Evolutionary conservation across 768 basidiomycete species (phyloP), one percentile per base, ranked within the genome.

Genomic region (Dendrothele bispora): DNA sequence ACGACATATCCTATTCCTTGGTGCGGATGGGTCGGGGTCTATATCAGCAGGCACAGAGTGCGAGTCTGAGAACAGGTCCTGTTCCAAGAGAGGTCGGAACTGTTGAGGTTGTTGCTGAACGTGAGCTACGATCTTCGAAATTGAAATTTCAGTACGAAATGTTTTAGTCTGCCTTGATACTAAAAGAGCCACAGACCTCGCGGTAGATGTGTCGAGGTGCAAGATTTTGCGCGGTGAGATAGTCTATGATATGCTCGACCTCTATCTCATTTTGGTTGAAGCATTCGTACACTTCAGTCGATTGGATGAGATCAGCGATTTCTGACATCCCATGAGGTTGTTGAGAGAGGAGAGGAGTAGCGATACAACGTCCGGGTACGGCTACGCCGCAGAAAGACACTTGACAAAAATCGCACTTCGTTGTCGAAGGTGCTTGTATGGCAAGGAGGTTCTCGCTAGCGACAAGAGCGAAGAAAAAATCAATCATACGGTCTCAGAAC

Each of bases 241-340:
- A 91, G 61, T 93, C 91, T 35, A 93, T 68, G 79, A 93, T 80
- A 49, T 88, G 80, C 27, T 92, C 91, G 24, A 89, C 88, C 62
- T 93, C 91, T 20, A 88, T 77, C 0, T 75, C 78, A 58, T 93
- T 92, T 52, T 76, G 75, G 53, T 84, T 78, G 61, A 93, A 93
- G 55, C 80, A 85, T 25, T 91, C 91, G 52, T 91, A 93, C n/a
- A 82, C 70, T 49, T 87, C 84, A 1, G 80, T 63, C 22, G 84
- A 87, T 61, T 87, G 81, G 32, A 93, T 84, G 40, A 93, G 72
- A 61, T 93, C 91, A n/a, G 78, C 65, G 17, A 90, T 61, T 51
- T 83, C 85, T 11, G 71, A 67, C 62, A 91, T 68, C 22, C 77
- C 83, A 48, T 91, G 84, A 2, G 84, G 88, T 14, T 87, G 80